A percentile compares a stretch with the other conserved stretches of the same genome.
These are phyloP conservation scores for Lyophyllum atratum DNA, from an alignment of 768 basidiomycete genomes.

Conservation along the genomic window DNA sequence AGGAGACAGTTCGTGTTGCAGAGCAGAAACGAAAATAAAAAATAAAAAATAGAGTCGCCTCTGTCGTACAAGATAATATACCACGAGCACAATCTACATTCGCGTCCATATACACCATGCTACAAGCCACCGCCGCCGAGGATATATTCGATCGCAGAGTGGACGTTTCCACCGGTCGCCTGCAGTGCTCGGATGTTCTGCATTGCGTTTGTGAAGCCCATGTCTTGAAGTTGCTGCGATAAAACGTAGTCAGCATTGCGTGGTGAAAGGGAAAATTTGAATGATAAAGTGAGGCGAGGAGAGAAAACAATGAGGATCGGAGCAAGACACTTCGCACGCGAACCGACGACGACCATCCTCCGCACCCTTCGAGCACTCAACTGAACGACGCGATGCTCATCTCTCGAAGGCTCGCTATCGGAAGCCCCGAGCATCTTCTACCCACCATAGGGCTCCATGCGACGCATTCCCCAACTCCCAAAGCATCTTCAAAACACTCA, in stretches of 20 bases:
- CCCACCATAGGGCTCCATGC: too few species aligned
- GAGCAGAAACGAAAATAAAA: not conserved
- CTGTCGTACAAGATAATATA: not conserved
- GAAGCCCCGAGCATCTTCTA: too few species aligned
- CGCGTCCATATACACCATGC: not conserved
- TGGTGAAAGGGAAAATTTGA: not conserved
- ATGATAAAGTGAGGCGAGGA: not conserved
- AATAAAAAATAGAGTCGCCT: not conserved
- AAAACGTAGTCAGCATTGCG: not conserved
- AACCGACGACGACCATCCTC: too few species aligned
- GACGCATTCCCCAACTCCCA: too few species aligned
- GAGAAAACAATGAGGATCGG: not conserved
- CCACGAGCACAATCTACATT: too few species aligned
- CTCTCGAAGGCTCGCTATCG: too few species aligned
- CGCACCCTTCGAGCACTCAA: too few species aligned
- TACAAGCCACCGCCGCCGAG: conserved; percentile 58
- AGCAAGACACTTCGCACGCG: too few species aligned
- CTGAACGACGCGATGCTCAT: not conserved
- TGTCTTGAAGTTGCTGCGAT: conserved; percentile 83
- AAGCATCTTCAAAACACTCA: conserved; percentile 27
- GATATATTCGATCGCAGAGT: conserved; percentile 92
- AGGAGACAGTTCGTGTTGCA: not conserved
- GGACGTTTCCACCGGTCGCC: conserved; percentile 91
- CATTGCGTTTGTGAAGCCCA: conserved; percentile 89
- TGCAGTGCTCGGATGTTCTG: conserved; percentile 91